phyloP scores from a whole-genome alignment of 768 basidiomycete genomes.

The Heimioporus sp. region DNA sequence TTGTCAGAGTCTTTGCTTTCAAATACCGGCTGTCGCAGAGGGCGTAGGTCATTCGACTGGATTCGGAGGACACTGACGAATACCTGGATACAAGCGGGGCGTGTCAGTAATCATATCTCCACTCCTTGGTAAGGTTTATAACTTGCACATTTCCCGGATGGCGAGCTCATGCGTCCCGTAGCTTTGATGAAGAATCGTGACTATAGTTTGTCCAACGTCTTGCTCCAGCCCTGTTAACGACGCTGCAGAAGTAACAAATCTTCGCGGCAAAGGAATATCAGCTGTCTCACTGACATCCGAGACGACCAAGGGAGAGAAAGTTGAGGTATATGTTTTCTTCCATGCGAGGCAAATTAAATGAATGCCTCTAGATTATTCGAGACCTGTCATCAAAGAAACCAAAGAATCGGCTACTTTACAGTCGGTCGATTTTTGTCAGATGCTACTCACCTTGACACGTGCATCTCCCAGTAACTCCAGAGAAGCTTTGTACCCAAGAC shows the following conservation, averaged over 20 bases:
- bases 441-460: background rate
- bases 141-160: background rate
- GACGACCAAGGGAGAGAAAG: constrained; percentile 50
- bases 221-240: constrained; percentile 1
- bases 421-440: constrained; percentile 37
- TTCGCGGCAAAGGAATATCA: constrained; percentile 51
- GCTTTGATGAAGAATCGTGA: constrained; percentile 83
- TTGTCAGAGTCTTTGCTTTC: constrained; percentile 77
- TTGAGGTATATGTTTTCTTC: constrained; percentile 38
- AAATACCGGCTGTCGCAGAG: constrained; percentile 72
- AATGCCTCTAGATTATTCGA: constrained; percentile 47
- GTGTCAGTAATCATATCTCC: constrained; percentile 78
- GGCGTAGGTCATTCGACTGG: constrained; percentile 37
- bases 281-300: constrained; percentile 70
- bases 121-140: constrained; percentile 52
- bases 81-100: constrained; percentile 46
- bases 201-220: constrained; percentile 12
- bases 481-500: constrained; percentile 58
- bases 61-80: background rate
- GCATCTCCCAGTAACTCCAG: constrained; percentile 64
- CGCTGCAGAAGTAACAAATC: constrained; percentile 57
- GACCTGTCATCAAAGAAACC: constrained; percentile 64
- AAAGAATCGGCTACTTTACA: constrained; percentile 63
- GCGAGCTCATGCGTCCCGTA: constrained; percentile 24
- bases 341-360: background rate